Evolutionary conservation across 2,329 filamentous ascomycete genomes (phyloP), one percentile per base, ranked within the genome.

Genomic region (Aspergillus puulaauensis): DNA sequence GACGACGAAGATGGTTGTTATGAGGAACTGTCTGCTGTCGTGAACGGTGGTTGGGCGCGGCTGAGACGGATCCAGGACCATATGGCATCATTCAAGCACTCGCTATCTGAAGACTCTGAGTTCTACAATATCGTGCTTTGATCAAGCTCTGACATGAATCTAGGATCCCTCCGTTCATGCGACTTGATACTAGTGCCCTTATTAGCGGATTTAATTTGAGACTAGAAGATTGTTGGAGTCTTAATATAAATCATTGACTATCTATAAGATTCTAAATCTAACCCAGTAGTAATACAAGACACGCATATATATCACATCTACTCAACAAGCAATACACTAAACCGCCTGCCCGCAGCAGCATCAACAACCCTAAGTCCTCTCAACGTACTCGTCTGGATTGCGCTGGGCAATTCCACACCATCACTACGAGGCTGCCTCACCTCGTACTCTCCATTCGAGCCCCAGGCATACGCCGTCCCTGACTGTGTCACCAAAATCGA

Each of bases 371-470:
- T 85, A 74, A 86, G 85, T 46, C 83, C 88, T n/a, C 84, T 81
- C 31, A 93, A 83, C 27, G 90, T 90, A 4, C 86, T 87, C 76
- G 93, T 93, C 21, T 55, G 35, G 31, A 96, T 89, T 48, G 86
- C 68, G 0, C 88, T 91, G 0, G 91, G 89, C 14, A 82, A 79
- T 62, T 86, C 80, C 27, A 93, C 81, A 65, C 12, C 23, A 7
- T 47, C 9, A 47, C 14, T 33, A 4, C 21, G 31, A 14, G 44
- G 24, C 7, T 53, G 48, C 11, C 60, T 54, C 12, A 88, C 87
- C 77, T 95, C 87, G 61, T 86, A 88, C 73, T 89, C 92, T 73
- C 88, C 90, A 81, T 95, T 95, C 19, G 91, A 80, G 19, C 90
- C 90, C 90, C 90, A 95, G 0, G 86, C 83, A 75, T 85, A 92